Evolutionary conservation across 2,329 filamentous ascomycete genomes (phyloP).

Genomic region (Arthrobotrys musiformis): DNA sequence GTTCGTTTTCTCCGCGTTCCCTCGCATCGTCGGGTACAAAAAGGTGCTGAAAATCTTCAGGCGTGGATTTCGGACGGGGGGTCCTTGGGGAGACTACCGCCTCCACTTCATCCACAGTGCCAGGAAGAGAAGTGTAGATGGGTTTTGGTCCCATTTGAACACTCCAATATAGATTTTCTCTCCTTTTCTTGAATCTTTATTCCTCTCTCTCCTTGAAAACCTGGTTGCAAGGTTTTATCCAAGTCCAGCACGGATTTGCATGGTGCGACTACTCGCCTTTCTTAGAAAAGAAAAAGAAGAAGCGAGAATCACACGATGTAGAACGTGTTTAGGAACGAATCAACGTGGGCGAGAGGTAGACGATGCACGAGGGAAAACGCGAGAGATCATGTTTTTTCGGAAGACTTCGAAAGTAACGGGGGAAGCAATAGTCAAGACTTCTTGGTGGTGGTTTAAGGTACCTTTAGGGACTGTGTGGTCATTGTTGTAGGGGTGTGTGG

Average conservation of each 20-base stretch:
- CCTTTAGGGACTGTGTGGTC: conserved; percentile 54
- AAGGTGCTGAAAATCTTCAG: conserved; percentile 49
- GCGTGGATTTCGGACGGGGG: conserved; percentile 33
- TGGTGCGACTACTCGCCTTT: conserved; percentile 23
- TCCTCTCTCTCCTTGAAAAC: conserved; percentile 31
- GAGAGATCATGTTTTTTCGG: conserved; percentile 43
- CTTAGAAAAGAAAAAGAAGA: neutral
- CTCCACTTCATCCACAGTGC: conserved; percentile 40
- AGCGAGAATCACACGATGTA: conserved; percentile 11
- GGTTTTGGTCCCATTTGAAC: conserved; percentile 47
- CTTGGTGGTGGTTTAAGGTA: conserved; percentile 34
- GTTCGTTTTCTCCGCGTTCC: conserved; percentile 9
- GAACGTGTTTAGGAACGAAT: neutral
- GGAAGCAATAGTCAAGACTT: neutral
- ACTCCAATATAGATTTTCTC: neutral
- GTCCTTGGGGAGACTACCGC: conserved; percentile 42
- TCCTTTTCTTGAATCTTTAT: neutral
- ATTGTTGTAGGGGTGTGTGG: conserved; percentile 40
- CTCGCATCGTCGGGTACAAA: conserved; percentile 27
- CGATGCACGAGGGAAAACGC: conserved; percentile 28
- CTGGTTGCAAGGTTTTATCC: conserved; percentile 47
- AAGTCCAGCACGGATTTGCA: conserved; percentile 38
- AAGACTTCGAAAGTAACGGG: conserved; percentile 18
- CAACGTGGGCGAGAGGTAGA: conserved; percentile 8
- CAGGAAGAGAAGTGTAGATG: conserved; percentile 44